Evolutionary conservation across 495 filamentous ascomycete species (phyloP), one percentile per base, ranked within the genome.

Genomic region (Delitschia confertaspora): DNA sequence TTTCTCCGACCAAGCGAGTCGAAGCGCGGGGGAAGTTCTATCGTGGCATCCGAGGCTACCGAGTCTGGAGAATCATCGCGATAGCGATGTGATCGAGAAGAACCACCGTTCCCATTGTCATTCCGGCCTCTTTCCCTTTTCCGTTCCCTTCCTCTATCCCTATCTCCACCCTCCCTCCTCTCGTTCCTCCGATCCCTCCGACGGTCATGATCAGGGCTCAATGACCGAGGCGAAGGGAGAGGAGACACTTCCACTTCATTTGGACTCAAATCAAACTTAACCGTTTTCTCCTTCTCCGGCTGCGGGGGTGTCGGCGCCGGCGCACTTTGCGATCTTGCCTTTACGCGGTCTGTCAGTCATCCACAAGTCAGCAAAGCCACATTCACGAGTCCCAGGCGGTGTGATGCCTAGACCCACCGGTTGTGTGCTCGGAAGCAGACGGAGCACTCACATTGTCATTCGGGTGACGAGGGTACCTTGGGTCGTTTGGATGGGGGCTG

Each of bases 371-470:
- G 47, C 41, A 18, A 45, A 14, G 22, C 17, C 9, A 32, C 19
- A 14, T n/a, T 22, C 10, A 16, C 33, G 34, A 42, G 24, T n/a
- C n/a, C n/a, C 24, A 40, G 47, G 44, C 48, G 51, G 24, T n/a
- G n/a, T n/a, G n/a, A 45, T 45, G 47, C 47, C 47, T 51, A 39
- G 41, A 51, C 47, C 33, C 47, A 51, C 47, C 47, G 35, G 21
- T 40, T 36, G 33, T 34, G 47, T 51, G 47, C 47, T 51, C 47
- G 24, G 47, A 42, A 33, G 29, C 18, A 20, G 22, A 40, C 41
- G 47, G 38, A 49, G 57, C 61, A 64, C 62, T 65, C 62, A 65
- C 62, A 63, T 63, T 59, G 18, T 63, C 58, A 53, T 56, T 50
- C 19, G 50, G 45, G 19, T 43, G 41, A 24, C 58, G 53, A n/a